Percentiles rank a stretch among this genome's conserved stretches.
Evolutionary conservation across 176 grass and related monocot species (phyloP).

Genomic region (Ampelocalamus luodianensis): DNA sequence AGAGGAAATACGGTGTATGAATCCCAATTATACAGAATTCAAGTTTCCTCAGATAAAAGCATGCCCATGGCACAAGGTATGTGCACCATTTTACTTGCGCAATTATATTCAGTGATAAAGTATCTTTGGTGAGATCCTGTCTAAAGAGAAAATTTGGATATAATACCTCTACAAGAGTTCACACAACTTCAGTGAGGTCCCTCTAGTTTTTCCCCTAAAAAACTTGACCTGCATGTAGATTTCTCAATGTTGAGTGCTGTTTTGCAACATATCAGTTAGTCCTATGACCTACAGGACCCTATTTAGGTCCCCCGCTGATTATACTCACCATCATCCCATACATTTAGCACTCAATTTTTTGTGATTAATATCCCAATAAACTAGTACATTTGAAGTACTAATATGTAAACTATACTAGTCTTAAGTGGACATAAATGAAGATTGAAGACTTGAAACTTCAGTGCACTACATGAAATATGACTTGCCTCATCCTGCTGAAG

Average conservation of each 20-base stretch:
- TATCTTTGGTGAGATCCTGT: background rate
- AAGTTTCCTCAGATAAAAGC: slow-evolving; percentile 71
- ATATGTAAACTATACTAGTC: background rate
- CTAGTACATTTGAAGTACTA: background rate
- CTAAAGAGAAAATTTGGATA: slow-evolving; percentile 14
- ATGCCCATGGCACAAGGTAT: slow-evolving; percentile 67
- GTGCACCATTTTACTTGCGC: background rate
- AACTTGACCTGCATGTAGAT: too few species aligned
- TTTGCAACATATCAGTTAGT: background rate
- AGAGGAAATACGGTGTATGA: slow-evolving; percentile 73
- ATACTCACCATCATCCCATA: background rate
- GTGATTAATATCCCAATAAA: background rate
- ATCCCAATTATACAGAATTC: slow-evolving; percentile 67
- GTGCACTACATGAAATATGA: slow-evolving; percentile 1
- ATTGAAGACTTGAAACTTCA: background rate
- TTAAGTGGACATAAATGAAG: background rate
- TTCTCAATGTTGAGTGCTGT: background rate
- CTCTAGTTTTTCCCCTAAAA: too few species aligned
- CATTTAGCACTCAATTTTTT: background rate
- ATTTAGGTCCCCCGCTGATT: background rate
- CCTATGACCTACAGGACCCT: background rate
- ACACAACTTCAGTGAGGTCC: background rate
- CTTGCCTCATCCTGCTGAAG: background rate
- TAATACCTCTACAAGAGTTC: background rate
- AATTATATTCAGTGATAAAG: background rate